Conservation (phyloP, 305 asterid genomes). For the Withania somnifera region DNA sequence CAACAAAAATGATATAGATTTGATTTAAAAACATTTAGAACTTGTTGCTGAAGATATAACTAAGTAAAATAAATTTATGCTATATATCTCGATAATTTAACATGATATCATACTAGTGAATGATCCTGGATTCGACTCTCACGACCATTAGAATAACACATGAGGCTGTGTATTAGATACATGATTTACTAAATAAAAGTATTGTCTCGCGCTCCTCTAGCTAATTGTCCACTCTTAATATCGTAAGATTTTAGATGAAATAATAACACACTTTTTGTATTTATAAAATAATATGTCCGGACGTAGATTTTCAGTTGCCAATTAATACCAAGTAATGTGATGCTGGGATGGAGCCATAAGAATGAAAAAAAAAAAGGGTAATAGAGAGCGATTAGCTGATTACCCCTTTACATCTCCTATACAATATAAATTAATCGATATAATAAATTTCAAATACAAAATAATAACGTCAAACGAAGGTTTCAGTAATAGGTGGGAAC, state of each 20-base stretch:
- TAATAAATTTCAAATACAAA: too few relatives aligned
- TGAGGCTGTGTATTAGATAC: not conserved
- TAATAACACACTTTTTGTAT: not conserved
- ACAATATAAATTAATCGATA: not conserved
- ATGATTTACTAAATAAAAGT: not conserved
- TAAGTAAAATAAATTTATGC: not conserved
- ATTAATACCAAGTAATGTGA: not conserved
- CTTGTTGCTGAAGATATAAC: not conserved
- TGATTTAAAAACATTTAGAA: not conserved
- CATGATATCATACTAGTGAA: too few relatives aligned
- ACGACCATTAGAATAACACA: not conserved
- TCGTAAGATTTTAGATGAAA: not conserved
- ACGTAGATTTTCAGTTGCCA: not conserved
- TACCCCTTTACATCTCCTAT: not conserved
- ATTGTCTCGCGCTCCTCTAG: too few relatives aligned
- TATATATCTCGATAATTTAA: too few relatives aligned
- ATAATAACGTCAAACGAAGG: not conserved
- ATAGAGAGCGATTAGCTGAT: not conserved
- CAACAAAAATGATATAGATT: not conserved
- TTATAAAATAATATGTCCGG: too few relatives aligned
- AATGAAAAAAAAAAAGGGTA: not conserved
- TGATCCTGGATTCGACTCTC: not conserved
- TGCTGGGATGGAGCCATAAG: not conserved
- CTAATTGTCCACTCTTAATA: too few relatives aligned
- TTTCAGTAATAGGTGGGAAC: not conserved